Evolutionary conservation across 345 rosid species (phyloP).

Genomic region (Carallia brachiata): DNA sequence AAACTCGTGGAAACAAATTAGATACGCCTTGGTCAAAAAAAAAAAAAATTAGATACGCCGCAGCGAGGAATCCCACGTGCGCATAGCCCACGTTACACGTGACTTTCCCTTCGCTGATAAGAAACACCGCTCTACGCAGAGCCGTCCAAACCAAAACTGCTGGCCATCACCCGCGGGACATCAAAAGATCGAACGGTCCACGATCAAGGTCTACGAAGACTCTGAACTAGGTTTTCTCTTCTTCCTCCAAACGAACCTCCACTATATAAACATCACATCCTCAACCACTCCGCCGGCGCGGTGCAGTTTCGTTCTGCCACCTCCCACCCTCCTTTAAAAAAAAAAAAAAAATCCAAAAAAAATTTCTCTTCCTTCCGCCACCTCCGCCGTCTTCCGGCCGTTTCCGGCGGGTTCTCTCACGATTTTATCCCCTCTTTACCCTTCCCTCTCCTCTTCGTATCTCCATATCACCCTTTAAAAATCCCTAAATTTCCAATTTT

Average conservation of each 20-base stretch:
- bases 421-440: constrained; percentile 30
- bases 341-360: constrained; percentile 27
- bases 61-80: neutral
- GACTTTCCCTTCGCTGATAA: neutral
- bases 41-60: neutral
- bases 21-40: too few species aligned
- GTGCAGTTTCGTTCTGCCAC: constrained; percentile 53
- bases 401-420: constrained; percentile 32
- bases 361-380: constrained; percentile 6
- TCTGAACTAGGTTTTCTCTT: constrained; percentile 34
- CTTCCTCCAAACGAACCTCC: neutral
- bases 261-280: constrained; percentile 23
- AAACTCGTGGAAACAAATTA: too few species aligned
- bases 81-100: too few species aligned
- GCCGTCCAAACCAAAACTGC: neutral
- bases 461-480: neutral
- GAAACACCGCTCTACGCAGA: neutral
- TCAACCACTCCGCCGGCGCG: constrained; percentile 32
- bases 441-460: constrained; percentile 17
- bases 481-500: neutral
- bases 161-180: neutral
- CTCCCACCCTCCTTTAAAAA: constrained; percentile 24
- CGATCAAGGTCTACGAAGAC: neutral
- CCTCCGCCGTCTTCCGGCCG: constrained; percentile 28
- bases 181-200: constrained; percentile 29